Percentiles rank a stretch among this genome's conserved stretches.
These are phyloP conservation scores for Stropharia rugosoannulata DNA, from an alignment of 768 basidiomycete genomes.

Conservation along the genomic window DNA sequence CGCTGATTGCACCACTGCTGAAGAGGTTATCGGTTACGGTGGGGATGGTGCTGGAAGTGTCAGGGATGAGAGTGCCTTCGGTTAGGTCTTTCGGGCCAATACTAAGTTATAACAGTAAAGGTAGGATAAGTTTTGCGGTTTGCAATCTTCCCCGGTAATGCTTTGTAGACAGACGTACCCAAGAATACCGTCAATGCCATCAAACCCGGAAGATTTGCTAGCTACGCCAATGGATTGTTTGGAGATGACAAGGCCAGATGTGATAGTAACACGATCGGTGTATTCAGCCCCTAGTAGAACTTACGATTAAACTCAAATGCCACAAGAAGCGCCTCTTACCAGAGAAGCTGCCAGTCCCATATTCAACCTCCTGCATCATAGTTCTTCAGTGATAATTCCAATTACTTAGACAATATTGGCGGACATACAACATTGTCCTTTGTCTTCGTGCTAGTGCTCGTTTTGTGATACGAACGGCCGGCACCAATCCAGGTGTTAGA, in stretches of 20 bases:
- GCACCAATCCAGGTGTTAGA: slow-evolving; percentile 77
- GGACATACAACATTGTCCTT: slow-evolving; percentile 38
- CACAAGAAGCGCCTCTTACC: background rate
- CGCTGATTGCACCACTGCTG: slow-evolving; percentile 33
- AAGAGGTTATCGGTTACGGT: slow-evolving; percentile 61
- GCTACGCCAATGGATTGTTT: slow-evolving; percentile 66
- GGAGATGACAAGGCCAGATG: slow-evolving; percentile 40
- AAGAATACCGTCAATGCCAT: slow-evolving; percentile 59
- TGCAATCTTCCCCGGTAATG: background rate
- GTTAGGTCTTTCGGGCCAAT: slow-evolving; percentile 64
- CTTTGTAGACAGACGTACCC: slow-evolving; percentile 39
- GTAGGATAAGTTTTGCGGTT: background rate
- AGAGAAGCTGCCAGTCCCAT: slow-evolving; percentile 59
- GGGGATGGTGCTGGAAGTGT: slow-evolving; percentile 32
- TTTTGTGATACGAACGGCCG: slow-evolving; percentile 36
- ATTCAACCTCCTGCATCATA: slow-evolving; percentile 40
- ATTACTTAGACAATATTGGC: background rate
- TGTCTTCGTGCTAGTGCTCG: slow-evolving; percentile 51
- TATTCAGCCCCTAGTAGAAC: slow-evolving; percentile 25
- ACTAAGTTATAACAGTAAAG: slow-evolving; percentile 29
- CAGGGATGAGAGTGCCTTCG: slow-evolving; percentile 31
- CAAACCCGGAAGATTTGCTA: slow-evolving; percentile 35
- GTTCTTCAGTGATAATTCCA: background rate
- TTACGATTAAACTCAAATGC: background rate
- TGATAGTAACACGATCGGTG: slow-evolving; percentile 51